Conservation (phyloP, 306 rosid species). For the Prunus davidiana region DNA sequence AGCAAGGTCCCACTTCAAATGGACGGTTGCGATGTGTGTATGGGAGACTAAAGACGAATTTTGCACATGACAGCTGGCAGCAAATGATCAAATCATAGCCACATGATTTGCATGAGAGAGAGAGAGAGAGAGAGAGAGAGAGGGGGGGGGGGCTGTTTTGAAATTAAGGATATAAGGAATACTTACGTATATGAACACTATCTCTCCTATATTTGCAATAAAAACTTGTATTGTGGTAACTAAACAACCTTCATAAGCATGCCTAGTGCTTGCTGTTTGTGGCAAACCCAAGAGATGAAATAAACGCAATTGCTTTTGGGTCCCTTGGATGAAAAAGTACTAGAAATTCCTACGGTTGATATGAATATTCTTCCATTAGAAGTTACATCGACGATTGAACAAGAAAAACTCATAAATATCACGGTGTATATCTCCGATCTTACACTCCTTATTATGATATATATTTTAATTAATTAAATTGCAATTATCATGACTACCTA, state of each 20-base stretch:
- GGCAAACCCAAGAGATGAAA: not conserved
- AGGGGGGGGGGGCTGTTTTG: not conserved
- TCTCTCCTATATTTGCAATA: not conserved
- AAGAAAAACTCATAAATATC: too few species aligned
- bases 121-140: not conserved
- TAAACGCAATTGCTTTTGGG: not conserved
- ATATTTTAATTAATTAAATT: too few species aligned
- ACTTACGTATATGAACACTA: not conserved
- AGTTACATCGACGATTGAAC: too few species aligned
- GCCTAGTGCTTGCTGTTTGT: not conserved
- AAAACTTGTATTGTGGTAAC: not conserved
- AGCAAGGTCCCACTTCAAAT: constrained; percentile 3
- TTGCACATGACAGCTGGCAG: not conserved
- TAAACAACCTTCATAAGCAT: not conserved
- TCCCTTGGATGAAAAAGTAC: not conserved
- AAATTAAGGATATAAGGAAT: not conserved
- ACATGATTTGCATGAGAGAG: constrained; percentile 13
- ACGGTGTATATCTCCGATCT: too few species aligned
- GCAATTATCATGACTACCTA: too few species aligned
- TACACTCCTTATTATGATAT: too few species aligned
- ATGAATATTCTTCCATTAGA: not conserved
- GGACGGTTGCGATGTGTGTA: not conserved
- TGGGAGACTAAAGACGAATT: not conserved
- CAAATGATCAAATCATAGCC: constrained; percentile 4
- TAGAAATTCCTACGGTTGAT: not conserved